phyloP scores from a whole-genome alignment of 2,329 filamentous ascomycete genomes.

The Diaporthe vexans region DNA sequence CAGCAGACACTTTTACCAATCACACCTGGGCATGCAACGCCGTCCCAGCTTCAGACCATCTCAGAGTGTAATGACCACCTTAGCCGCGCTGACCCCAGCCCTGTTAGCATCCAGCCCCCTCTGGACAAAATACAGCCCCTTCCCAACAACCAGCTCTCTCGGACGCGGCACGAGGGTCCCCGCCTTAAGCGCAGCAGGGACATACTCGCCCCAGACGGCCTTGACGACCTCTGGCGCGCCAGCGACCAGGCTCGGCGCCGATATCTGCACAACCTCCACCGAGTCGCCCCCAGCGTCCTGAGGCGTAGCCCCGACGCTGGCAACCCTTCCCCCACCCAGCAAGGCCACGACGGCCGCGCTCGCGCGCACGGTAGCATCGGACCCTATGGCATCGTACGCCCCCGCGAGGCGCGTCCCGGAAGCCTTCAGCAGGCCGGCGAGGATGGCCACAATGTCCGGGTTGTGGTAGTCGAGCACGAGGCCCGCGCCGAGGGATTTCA shows the following conservation, averaged over 20 bases:
- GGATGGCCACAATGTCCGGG: constrained; percentile 43
- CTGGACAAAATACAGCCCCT: constrained; percentile 50
- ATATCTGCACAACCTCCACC: constrained; percentile 30
- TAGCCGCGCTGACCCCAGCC: constrained; percentile 54
- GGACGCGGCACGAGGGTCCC: constrained; percentile 47
- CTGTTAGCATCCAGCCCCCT: constrained; percentile 48
- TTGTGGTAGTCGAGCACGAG: constrained; percentile 43
- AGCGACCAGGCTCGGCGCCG: constrained; percentile 17
- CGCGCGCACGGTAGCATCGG: constrained; percentile 28
- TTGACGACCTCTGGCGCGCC: constrained; percentile 20
- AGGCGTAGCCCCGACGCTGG: constrained; percentile 25
- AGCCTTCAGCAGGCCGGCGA: constrained; percentile 12
- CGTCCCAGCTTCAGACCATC: not conserved
- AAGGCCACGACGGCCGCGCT: constrained; percentile 22
- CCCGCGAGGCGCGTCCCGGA: constrained; percentile 27
- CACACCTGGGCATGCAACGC: not conserved
- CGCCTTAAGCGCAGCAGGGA: constrained; percentile 48
- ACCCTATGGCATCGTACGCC: constrained; percentile 40
- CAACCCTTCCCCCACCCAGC: constrained; percentile 23
- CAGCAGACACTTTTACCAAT: too few relatives aligned
- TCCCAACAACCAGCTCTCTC: constrained; percentile 46
- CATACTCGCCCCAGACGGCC: constrained; percentile 43
- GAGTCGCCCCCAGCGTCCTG: not conserved
- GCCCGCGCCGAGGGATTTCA: constrained; percentile 34
- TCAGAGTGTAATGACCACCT: constrained; percentile 51